Base-by-base conservation (phyloP, 139 green algal species). In the Nannochloris sp. region DNA sequence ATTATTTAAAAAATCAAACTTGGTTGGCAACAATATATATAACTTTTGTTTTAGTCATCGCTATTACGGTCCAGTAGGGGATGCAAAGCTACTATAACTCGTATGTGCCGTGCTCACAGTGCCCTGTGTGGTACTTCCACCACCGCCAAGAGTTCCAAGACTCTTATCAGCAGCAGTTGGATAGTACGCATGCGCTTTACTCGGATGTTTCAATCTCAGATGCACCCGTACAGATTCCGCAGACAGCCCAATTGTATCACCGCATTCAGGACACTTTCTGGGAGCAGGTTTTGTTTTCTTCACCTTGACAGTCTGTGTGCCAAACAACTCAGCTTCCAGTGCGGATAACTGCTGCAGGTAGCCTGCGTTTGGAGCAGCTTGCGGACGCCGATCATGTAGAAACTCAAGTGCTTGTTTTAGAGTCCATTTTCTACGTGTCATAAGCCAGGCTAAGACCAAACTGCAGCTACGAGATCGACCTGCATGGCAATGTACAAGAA, bases 401-500 rank as follows among this genome's bases (percentile, higher is more conserved):
- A 69, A 64, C 25, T 65, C 64, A 53, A 92, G 61, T 2, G 87
- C 87, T 7, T 76, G 37, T 14, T 78, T 70, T 44, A 95, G 64
- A 0, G 70, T 81, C 65, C 68, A 79, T 6, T 77, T 53, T 67
- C 51, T 70, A 38, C 9, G 51, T 38, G 29, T 60, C 65, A 76
- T 76, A 8, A 75, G 51, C 74, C 63, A 74, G n/a, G 70, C 66
- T 27, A 79, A 35, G 9, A 68, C 32, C 42, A 65, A 29, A 27
- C 29, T 24, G 37, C 85, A 83, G 36, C 70, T 87, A 46, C 91
- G 75, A 39, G 62, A 85, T 61, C 82, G 84, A 54, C 91, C 91
- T 57, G 90, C 87, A 65, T 86, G 83, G 77, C 91, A 97, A 81
- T 97, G 91, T 54, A 97, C 85, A 48, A 96, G 70, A 48, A 91